These are phyloP conservation scores for Silene latifolia DNA, from an alignment of 148 eudicot genomes.

Conservation along the genomic window DNA sequence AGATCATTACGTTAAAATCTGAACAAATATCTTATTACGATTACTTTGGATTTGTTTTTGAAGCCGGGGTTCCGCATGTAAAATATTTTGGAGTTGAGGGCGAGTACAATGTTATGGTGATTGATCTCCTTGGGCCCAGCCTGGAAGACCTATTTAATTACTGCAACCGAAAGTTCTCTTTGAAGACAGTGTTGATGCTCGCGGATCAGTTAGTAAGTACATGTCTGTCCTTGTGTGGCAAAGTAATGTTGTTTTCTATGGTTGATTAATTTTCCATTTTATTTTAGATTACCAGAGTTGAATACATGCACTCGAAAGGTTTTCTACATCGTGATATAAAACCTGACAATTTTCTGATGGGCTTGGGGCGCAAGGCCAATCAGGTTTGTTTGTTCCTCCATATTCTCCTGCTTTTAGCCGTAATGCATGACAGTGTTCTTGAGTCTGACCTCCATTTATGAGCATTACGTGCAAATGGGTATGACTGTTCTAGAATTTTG, in stretches of 20 bases:
- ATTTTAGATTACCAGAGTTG: slow-evolving; percentile 53
- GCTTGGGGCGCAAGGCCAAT: slow-evolving; percentile 57
- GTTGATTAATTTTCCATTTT: slow-evolving; percentile 1
- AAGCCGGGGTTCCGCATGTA: slow-evolving; percentile 56
- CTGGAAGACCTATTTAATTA: slow-evolving; percentile 59
- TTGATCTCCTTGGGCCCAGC: slow-evolving; percentile 61
- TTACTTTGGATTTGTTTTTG: slow-evolving; percentile 7
- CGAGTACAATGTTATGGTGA: slow-evolving; percentile 60
- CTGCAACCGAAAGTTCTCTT: slow-evolving; percentile 43
- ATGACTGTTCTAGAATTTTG: too few species aligned
- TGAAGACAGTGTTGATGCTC: slow-evolving; percentile 61
- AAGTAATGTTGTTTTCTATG: background rate
- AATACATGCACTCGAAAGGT: slow-evolving; percentile 62
- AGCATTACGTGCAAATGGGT: background rate
- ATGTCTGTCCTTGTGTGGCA: background rate
- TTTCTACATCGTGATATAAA: slow-evolving; percentile 65
- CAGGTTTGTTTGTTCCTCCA: slow-evolving; percentile 36
- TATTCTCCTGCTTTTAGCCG: background rate
- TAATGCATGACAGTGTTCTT: background rate
- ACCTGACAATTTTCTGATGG: slow-evolving; percentile 63
- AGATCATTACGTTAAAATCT: background rate
- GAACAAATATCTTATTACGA: slow-evolving; percentile 1
- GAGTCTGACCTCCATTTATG: background rate
- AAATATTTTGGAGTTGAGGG: slow-evolving; percentile 58
- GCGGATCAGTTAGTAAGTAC: slow-evolving; percentile 51